Evolutionary conservation across 176 grass and related monocot genomes (phyloP).

Genomic region (Hsuehochloa calcarea): DNA sequence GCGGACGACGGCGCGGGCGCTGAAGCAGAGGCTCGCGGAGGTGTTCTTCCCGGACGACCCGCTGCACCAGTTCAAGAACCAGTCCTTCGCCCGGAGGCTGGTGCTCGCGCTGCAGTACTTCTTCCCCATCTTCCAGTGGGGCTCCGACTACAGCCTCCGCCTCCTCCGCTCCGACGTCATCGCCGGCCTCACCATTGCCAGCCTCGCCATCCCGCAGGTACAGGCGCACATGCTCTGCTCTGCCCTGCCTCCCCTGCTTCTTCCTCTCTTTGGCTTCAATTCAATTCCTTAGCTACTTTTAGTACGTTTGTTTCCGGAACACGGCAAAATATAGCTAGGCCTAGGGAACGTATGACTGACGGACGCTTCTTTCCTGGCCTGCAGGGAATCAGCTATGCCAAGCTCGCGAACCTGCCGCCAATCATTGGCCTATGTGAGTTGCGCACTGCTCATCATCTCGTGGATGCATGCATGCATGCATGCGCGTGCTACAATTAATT

Average conservation of each 20-base stretch:
- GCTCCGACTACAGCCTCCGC: constrained; percentile 60
- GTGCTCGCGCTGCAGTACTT: constrained; percentile 76
- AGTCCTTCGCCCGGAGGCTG: constrained; percentile 55
- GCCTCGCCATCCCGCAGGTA: constrained; percentile 96
- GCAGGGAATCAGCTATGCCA: constrained; percentile 99
- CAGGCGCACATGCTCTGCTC: neutral
- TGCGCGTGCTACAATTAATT: neutral
- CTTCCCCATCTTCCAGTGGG: constrained; percentile 96
- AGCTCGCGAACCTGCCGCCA: constrained; percentile 91
- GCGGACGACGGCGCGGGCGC: constrained; percentile 39
- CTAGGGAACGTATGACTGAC: neutral
- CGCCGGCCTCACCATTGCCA: constrained; percentile 97
- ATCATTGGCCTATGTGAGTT: constrained; percentile 93
- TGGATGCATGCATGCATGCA: neutral
- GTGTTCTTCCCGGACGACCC: constrained; percentile 98
- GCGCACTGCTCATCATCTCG: neutral
- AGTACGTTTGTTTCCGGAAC: neutral
- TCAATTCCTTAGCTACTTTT: constrained; percentile 25
- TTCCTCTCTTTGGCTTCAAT: neutral
- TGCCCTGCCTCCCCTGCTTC: neutral
- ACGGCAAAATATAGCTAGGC: neutral
- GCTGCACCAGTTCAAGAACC: constrained; percentile 91
- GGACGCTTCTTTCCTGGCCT: constrained; percentile 1
- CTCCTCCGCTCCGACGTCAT: constrained; percentile 91
- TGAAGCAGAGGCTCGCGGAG: constrained; percentile 61